Conservation (phyloP, 345 rosid genomes). For the Syzygium aromaticum region DNA sequence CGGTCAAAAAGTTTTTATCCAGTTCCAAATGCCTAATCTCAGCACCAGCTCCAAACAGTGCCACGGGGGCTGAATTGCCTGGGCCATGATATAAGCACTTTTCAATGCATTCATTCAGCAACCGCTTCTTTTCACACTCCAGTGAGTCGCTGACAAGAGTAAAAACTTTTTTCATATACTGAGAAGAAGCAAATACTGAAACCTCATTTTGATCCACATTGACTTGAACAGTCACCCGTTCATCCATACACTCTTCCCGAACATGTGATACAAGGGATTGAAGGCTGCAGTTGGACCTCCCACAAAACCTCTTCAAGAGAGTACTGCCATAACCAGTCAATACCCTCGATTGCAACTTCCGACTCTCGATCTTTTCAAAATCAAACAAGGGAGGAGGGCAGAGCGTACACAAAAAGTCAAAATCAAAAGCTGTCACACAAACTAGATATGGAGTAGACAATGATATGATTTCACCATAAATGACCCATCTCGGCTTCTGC, state of each 20-base stretch:
- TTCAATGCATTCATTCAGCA: constrained; percentile 69
- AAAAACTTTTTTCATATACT: constrained; percentile 43
- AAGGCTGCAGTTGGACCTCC: constrained; percentile 48
- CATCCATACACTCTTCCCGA: constrained; percentile 43
- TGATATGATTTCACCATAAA: constrained; percentile 74
- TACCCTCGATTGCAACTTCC: constrained; percentile 44
- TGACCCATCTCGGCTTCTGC: constrained; percentile 86
- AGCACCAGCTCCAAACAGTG: constrained; percentile 85
- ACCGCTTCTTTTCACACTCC: constrained; percentile 52
- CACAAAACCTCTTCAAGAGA: constrained; percentile 64
- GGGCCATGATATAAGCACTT: constrained; percentile 49
- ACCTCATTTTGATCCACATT: constrained; percentile 56
- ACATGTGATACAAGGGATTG: constrained; percentile 45
- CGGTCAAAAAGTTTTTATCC: constrained; percentile 50
- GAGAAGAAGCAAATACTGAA: constrained; percentile 42
- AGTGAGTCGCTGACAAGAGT: constrained; percentile 39
- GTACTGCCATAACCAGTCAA: constrained; percentile 52
- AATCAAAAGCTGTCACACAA: constrained; percentile 80
- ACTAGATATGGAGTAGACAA: constrained; percentile 53
- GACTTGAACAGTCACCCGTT: constrained; percentile 51
- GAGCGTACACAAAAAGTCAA: constrained; percentile 44
- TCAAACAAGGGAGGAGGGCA: constrained; percentile 73
- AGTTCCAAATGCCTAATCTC: constrained; percentile 86
- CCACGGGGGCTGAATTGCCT: constrained; percentile 45
- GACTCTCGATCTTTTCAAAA: constrained; percentile 33